Conservation (phyloP, 306 rosid genomes). For the Quercus bicolor region DNA sequence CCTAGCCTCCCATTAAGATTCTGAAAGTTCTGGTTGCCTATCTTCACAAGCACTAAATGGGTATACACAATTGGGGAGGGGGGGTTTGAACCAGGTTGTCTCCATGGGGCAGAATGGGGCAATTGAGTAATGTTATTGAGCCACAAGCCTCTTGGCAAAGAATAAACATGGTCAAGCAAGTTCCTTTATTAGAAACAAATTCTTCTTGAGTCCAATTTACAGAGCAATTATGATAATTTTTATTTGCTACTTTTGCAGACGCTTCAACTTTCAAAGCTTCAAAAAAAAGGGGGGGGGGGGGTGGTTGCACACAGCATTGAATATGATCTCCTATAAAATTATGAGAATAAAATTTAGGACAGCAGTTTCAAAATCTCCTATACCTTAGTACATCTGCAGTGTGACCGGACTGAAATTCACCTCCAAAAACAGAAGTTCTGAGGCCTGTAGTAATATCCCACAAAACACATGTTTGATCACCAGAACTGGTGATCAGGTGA, state of each 20-base stretch:
- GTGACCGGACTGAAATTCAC: constrained; percentile 99
- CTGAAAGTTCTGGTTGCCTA: no score
- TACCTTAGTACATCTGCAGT: constrained; percentile 90
- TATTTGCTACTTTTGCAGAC: not conserved
- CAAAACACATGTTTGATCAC: constrained; percentile 89
- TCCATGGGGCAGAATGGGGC: no score
- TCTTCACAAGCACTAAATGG: no score
- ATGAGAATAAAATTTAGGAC: constrained; percentile 10
- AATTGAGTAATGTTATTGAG: no score
- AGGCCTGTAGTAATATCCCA: constrained; percentile 98
- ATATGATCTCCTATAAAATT: constrained; percentile 5
- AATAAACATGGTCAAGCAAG: not conserved
- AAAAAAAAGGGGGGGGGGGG: not conserved
- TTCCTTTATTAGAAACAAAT: not conserved
- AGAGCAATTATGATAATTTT: not conserved
- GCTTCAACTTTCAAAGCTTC: constrained; percentile 9
- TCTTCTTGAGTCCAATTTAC: not conserved
- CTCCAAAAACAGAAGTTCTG: constrained; percentile 90
- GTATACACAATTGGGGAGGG: no score
- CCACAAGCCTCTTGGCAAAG: no score
- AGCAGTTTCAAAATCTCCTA: constrained; percentile 18
- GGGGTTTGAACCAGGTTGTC: no score
- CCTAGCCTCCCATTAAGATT: not conserved
- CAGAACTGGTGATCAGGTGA: constrained; percentile 87
- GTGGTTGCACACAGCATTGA: no score